Conservation (phyloP, 176 grass and related monocot genomes). For the Thalia dealbata region DNA sequence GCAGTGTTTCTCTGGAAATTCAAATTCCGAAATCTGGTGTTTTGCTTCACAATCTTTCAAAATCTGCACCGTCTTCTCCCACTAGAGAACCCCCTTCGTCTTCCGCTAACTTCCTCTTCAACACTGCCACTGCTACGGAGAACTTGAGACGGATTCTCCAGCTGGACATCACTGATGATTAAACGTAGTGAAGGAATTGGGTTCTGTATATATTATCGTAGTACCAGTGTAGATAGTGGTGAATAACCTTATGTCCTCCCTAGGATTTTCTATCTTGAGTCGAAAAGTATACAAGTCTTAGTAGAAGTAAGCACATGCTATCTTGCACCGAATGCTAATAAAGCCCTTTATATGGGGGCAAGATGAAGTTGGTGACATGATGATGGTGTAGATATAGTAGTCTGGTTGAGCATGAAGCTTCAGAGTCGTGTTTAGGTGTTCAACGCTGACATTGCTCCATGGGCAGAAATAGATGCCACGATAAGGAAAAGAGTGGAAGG, state of each 20-base stretch:
- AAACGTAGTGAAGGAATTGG: slow-evolving; percentile 12
- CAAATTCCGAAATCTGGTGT: slow-evolving; percentile 16
- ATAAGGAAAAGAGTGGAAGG: not conserved
- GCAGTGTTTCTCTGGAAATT: slow-evolving; percentile 60
- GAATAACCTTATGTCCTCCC: not conserved
- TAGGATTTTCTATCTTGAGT: not conserved
- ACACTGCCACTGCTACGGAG: slow-evolving; percentile 49
- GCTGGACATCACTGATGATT: slow-evolving; percentile 37
- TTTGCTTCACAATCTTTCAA: slow-evolving; percentile 34
- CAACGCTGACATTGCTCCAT: not conserved
- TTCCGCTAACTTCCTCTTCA: slow-evolving; percentile 32
- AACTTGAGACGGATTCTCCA: slow-evolving; percentile 88
- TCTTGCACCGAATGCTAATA: not conserved
- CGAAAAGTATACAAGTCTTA: not conserved
- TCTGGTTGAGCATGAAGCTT: not conserved
- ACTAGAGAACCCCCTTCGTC: slow-evolving; percentile 27
- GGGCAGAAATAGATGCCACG: not conserved
- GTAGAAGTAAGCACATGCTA: not conserved
- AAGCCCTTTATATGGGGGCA: not conserved
- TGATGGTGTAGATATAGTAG: not conserved
- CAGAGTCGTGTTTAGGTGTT: not conserved
- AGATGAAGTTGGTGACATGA: not conserved
- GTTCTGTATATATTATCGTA: slow-evolving; percentile 20
- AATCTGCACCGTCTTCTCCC: slow-evolving; percentile 67
- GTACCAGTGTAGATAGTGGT: slow-evolving; percentile 1